Evolutionary conservation across 495 filamentous ascomycete species (phyloP).

Genomic region (Pyrenula aspistea): DNA sequence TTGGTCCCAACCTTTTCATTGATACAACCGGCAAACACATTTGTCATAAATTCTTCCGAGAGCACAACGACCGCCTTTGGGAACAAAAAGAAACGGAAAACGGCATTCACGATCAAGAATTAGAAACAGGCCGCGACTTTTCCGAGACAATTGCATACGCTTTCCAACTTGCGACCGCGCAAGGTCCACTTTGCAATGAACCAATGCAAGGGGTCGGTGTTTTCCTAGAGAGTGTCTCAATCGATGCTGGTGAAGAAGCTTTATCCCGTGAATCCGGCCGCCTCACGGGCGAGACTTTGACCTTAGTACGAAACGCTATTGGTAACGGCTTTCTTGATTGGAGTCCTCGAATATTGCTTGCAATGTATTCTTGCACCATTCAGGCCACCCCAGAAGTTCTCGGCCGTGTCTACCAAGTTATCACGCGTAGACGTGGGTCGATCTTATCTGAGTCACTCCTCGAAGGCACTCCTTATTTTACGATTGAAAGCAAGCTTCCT

Average conservation of each 20-base stretch:
- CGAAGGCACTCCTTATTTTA: constrained; percentile 93
- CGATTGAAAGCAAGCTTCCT: constrained; percentile 72
- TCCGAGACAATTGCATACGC: constrained; percentile 83
- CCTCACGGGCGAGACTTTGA: constrained; percentile 83
- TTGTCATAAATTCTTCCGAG: constrained; percentile 52
- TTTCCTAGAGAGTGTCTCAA: constrained; percentile 68
- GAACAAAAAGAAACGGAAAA: constrained; percentile 2
- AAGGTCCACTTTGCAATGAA: constrained; percentile 87
- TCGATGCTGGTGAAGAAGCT: constrained; percentile 16
- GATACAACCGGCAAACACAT: constrained; percentile 64
- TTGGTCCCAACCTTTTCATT: constrained; percentile 81
- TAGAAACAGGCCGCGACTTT: constrained; percentile 38
- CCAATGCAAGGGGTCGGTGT: constrained; percentile 89
- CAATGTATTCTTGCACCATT: constrained; percentile 98
- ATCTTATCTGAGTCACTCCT: constrained; percentile 86
- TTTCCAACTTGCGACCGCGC: constrained; percentile 83
- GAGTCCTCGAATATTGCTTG: constrained; percentile 83
- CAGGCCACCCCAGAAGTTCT: constrained; percentile 90
- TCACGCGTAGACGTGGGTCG: constrained; percentile 79
- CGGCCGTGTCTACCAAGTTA: constrained; percentile 84
- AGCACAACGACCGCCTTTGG: not conserved
- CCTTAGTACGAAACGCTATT: constrained; percentile 75
- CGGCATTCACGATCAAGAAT: not conserved
- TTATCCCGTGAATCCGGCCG: constrained; percentile 58
- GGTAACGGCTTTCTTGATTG: constrained; percentile 85